These are phyloP conservation scores for Akanthomyces uredinophilus DNA, from an alignment of 2,329 filamentous ascomycete species.

Conservation along the genomic window DNA sequence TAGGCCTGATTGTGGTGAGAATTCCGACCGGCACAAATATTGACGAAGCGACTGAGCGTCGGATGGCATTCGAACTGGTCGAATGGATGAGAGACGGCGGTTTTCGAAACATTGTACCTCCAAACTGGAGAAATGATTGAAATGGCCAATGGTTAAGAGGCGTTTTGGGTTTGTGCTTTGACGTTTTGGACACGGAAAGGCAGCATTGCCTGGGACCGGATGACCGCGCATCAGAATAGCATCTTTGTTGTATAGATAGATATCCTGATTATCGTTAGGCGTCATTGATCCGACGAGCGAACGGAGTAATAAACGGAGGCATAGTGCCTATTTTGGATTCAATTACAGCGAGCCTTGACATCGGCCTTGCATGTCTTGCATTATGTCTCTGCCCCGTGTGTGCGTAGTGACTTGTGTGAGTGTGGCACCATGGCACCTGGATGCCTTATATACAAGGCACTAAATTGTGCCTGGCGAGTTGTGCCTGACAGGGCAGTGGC, in stretches of 20 bases:
- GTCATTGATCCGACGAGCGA: constrained; percentile 1
- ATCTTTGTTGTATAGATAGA: not conserved
- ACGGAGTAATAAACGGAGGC: constrained; percentile 1
- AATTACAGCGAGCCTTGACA: not conserved
- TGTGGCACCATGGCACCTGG: not conserved
- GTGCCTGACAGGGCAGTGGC: not conserved
- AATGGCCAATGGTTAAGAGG: not conserved
- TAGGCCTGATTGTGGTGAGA: constrained; percentile 50
- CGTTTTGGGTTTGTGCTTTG: constrained; percentile 1
- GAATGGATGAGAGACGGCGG: constrained; percentile 63
- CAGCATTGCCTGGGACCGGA: not conserved
- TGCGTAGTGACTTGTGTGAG: not conserved
- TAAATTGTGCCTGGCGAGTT: not conserved
- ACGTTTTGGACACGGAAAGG: not conserved
- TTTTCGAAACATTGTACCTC: constrained; percentile 30
- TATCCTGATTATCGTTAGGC: not conserved
- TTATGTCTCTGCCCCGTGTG: constrained; percentile 1
- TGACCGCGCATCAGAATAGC: not conserved
- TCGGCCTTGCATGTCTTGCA: not conserved
- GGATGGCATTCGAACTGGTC: constrained; percentile 80
- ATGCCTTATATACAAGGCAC: constrained; percentile 6
- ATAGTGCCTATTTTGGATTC: not conserved
- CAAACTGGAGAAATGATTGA: constrained; percentile 19
- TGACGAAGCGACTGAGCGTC: constrained; percentile 65
- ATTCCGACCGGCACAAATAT: constrained; percentile 40